Evolutionary conservation across 257 asterid species (phyloP), one percentile per base, ranked within the genome.

Genomic region (Plectranthus barbatus): DNA sequence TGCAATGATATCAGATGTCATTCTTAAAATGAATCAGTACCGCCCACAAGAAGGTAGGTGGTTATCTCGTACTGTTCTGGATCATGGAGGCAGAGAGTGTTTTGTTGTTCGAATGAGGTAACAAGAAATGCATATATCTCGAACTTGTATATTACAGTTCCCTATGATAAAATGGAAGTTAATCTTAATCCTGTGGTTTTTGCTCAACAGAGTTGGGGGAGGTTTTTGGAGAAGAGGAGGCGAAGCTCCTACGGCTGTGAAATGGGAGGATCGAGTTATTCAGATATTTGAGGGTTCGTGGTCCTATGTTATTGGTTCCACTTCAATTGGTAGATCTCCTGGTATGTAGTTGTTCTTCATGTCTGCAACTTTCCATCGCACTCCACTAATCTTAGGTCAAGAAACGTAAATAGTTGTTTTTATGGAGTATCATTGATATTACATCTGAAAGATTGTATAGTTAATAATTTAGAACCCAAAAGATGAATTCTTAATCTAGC

Each of bases 171-270:
- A 6, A 49, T 21, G 3, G 26, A 21, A 20, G 40, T 51, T 73
- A n/a, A 34, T 5, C 13, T 37, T 37, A 36, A 55, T 39, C 34
- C 53, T 24, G 5, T 34, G 40, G 1, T 15, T 47, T 37, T 60
- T 47, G 64, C 36, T 17, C 74, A 33, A 39, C 67, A 91, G 98
- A 80, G 76, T 88, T 40, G 98, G 94, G 53, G 86, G 75, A 19
- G 98, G 98, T 6, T 75, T 88, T 68, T 91, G 94, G 94, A 83
- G 98, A 78, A 67, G 95, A 83, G 96, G 96, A 17, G 93, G 88
- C 6, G 96, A 88, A 76, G 81, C 67, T 62, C 98, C 98, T 8
- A 78, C 70, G 37, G 72, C 83, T 44, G 95, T 91, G 72, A 86
- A 81, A 73, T 79, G 96, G 92, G 95, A 84, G 72, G 96, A 88